Percentiles rank a stretch among this genome's conserved stretches.
Conservation (phyloP, 495 filamentous ascomycete genomes). For the Friedmanniomyces simplex region DNA sequence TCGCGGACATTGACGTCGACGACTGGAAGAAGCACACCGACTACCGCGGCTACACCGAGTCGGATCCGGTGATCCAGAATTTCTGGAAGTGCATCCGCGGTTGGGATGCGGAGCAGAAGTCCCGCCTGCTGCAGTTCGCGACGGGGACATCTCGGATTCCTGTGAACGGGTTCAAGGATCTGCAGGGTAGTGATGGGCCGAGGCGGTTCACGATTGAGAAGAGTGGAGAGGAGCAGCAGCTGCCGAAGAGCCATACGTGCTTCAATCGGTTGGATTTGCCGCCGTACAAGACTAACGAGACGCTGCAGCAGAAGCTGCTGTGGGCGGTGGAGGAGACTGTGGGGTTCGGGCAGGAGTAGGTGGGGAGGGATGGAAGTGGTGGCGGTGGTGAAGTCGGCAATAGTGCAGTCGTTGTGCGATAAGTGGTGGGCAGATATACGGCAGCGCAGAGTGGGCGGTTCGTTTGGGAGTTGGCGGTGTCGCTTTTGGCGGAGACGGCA, state of each 20-base stretch:
- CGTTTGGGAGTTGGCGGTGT: background rate
- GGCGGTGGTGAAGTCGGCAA: background rate
- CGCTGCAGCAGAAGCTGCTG: constrained; percentile 76
- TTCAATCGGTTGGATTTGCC: constrained; percentile 97
- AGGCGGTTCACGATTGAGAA: constrained; percentile 97
- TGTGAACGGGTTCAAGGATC: constrained; percentile 98
- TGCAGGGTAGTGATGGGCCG: constrained; percentile 94
- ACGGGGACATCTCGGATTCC: constrained; percentile 96
- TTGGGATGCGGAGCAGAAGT: constrained; percentile 99
- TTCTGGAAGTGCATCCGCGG: constrained; percentile 95
- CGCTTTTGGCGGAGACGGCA: background rate
- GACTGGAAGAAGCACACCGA: constrained; percentile 99
- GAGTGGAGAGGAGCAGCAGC: constrained; percentile 73
- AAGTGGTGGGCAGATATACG: background rate
- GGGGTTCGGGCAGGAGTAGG: constrained; percentile 93
- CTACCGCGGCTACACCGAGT: constrained; percentile 97
- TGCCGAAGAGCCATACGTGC: constrained; percentile 97
- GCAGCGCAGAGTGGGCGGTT: background rate
- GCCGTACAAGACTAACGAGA: constrained; percentile 79
- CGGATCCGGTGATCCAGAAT: constrained; percentile 89
- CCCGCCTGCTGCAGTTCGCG: constrained; percentile 87
- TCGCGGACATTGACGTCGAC: constrained; percentile 98
- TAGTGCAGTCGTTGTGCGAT: background rate
- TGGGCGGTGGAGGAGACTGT: constrained; percentile 98
- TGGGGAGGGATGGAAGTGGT: too few relatives aligned